Base-by-base conservation (phyloP, 306 rosid genomes). In the Trichosanthes cucumerina region DNA sequence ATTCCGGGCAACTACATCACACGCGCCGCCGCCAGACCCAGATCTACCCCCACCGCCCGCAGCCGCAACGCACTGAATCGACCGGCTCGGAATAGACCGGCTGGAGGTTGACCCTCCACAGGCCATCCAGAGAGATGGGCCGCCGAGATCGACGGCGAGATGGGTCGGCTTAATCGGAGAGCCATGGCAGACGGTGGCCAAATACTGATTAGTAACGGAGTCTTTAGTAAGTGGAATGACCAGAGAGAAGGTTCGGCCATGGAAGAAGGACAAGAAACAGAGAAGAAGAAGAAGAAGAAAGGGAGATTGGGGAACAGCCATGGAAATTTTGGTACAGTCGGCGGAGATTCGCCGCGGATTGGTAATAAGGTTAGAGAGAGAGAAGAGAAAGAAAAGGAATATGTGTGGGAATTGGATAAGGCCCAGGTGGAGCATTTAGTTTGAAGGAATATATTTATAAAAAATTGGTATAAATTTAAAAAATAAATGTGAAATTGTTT, bases 131-230 rank as follows among this genome's bases (percentile, higher is more conserved):
- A 87, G 57, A 7, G 57, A 77, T 2, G 89, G 82, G 3, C 88
- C 88, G 15, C 87, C 84, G 19, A 93, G 96, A 83, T 93, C 90
- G 4, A 93, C 58, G 0, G 85, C 91, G 11, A 91, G 89, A 2
- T 79, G 80, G 26, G 84, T 63, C 9, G 90, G 68, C 0, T 13
- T 41, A 38, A 79, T 79, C 9, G 92, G 91, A 53, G 87, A 81
- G 5, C 93, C 92, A 16, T 72, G 68, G 23, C 79, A 81, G 5
- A 93, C 44, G 6, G 78, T 46, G 66, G 91, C 87, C 7, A 89
- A 9, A 84, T 93, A 93, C 60, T 90, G 98, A 39, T 75, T 87
- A 0, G 96, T 84, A 0, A 85, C 44, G 28, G 5, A 5, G 16
- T 93, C 90, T 63, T 91, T 93, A 3, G 81, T 80, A 38, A 89